Base-by-base conservation (phyloP, 2,329 filamentous ascomycete genomes). In the Cytospora chrysosperma region DNA sequence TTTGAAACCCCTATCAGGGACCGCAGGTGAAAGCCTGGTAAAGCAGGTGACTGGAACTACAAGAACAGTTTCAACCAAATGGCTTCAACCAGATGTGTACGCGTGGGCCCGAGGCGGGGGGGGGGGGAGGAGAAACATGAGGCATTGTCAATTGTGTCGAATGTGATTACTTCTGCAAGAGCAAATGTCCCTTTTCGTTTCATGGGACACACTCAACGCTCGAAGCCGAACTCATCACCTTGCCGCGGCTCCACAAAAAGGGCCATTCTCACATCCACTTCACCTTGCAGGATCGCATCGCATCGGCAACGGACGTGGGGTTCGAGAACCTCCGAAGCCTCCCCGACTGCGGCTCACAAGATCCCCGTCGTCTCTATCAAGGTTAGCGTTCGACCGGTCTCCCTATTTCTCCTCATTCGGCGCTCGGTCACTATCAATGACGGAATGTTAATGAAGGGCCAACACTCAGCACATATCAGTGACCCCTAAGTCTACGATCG, bases 171-270 rank as follows among this genome's bases (percentile, higher is more conserved):
- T 28, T 37, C 21, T 61, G n/a, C n/a, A 27, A 28, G 24, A 56
- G 40, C 27, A 34, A 49, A 40, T 32, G 52, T 34, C 28, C 28
- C 28, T n/a, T 49, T 9, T 28, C 53, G 59, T 61, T 50, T 61
- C 51, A 61, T 17, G 27, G 34, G 32, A 40, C n/a, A 9, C 15
- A n/a, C 28, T 30, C 49, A 43, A 53, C 17, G n/a, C 26, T 32
- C 47, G 15, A 27, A 32, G 21, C 37, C 28, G 40, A 27, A 27
- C 13, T 12, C 37, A 21, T 50, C 21, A 47, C n/a, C 43, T 47
- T 50, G 32, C 28, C 47, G 10, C 51, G 32, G 17, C 24, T 43
- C 53, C 40, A 32, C 17, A 34, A 53, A 17, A 40, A 54, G n/a
- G 43, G 43, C n/a, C 28, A 30, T 32, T 34, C 8, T 34, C 10